Base-by-base conservation (phyloP, 2,329 filamentous ascomycete species). In the Metarhizium sp. region DNA sequence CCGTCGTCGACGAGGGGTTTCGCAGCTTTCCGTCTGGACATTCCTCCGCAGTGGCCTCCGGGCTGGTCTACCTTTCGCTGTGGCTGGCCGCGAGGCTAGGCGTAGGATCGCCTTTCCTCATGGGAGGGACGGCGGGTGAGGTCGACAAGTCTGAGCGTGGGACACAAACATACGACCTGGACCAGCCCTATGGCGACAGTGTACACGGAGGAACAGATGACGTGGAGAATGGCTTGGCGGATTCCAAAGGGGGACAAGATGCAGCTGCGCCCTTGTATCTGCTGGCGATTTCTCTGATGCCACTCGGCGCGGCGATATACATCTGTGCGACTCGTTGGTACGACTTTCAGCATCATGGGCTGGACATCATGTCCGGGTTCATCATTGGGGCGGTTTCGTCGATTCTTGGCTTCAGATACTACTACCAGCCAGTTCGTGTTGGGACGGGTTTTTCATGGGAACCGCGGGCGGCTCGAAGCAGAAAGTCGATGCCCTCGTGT, bases 371-470 rank as follows among this genome's bases (percentile, higher is more conserved):
- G 1, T 86, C 84, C 58, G 89, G 89, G 4, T 84, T 82, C 45
- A 59, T 85, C 4, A 83, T 94, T 56, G 89, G 89, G 2, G 78
- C 84, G 5, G 69, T 80, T n/a, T 78, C 78, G 29, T 79, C 86
- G 4, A 82, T 81, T 67, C 78, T 89, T 57, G 78, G 82, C 0
- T 92, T 92, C 72, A 76, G 20, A 18, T 48, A 48, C 6, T 48
- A 48, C 18, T 18, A 32, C 20, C 46, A 7, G 20, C 46, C 46
- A 85, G 20, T 86, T 83, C 72, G 92, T 91, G 64, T 29, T 14
- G 87, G 87, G 2, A 84, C 82, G 1, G 88, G 88, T 2, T 92
- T 88, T 87, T 80, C 86, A 0, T 92, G 88, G 88, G 87, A 85
- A 2, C 81, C 87, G 0, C 76, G 88, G 50, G 34, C 25, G 25